Percentiles rank a stretch among this genome's conserved stretches.
Conservation (phyloP, 179 eudicot genomes). For the Heliamphora pulchella region DNA sequence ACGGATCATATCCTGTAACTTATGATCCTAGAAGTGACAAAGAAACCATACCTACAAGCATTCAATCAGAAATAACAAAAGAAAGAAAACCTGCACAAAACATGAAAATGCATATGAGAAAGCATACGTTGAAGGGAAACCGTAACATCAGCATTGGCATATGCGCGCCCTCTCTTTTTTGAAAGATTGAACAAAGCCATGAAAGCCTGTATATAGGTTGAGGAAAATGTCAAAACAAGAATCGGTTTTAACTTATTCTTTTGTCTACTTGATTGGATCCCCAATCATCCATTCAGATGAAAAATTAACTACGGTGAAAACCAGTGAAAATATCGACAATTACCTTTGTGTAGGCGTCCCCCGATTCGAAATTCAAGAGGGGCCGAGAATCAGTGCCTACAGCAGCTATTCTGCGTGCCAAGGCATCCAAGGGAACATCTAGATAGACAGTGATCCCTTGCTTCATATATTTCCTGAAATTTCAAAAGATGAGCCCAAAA, state of each 20-base stretch:
- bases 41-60: neutral
- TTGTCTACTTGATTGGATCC: neutral
- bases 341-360: constrained; percentile 29
- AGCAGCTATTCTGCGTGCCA: constrained; percentile 29
- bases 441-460: constrained; percentile 23
- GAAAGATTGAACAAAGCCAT: constrained; percentile 19
- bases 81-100: neutral
- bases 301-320: neutral
- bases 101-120: neutral
- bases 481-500: neutral
- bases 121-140: constrained; percentile 24
- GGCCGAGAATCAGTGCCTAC: constrained; percentile 31
- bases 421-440: constrained; percentile 29
- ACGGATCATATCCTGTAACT: too few species aligned
- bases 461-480: constrained; percentile 25
- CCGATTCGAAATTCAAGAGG: constrained; percentile 26
- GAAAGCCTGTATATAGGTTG: constrained; percentile 18
- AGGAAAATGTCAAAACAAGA: neutral
- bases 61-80: neutral
- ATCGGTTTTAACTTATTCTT: neutral
- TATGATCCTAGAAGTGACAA: neutral
- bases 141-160: constrained; percentile 22
- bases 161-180: constrained; percentile 17
- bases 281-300: neutral
- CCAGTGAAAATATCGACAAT: neutral